A percentile compares a stretch with the other conserved stretches of the same genome.
phyloP scores from a whole-genome alignment of 768 basidiomycete genomes.

The Sarcomyxa edulis region DNA sequence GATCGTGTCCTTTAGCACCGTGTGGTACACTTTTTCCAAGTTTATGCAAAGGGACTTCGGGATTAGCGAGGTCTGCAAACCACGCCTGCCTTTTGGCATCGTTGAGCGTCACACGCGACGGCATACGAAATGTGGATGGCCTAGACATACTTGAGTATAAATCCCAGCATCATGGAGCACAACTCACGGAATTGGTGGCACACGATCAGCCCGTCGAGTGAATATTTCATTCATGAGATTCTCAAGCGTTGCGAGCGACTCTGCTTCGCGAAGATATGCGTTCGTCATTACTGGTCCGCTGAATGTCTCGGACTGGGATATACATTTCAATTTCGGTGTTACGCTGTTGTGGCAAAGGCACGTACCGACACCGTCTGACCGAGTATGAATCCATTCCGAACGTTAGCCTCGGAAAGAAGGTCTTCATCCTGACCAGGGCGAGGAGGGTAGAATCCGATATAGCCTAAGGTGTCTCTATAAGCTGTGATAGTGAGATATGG shows the following conservation, averaged over 20 bases:
- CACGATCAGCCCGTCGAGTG: slow-evolving; percentile 48
- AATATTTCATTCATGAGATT: slow-evolving; percentile 77
- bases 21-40: slow-evolving; percentile 84
- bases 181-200: slow-evolving; percentile 62
- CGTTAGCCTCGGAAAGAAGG: slow-evolving; percentile 52
- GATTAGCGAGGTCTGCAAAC: slow-evolving; percentile 80
- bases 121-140: slow-evolving; percentile 68
- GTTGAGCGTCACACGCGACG: slow-evolving; percentile 76
- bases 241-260: slow-evolving; percentile 57
- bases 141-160: slow-evolving; percentile 25
- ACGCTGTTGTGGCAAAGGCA: slow-evolving; percentile 4
- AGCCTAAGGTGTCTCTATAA: slow-evolving; percentile 32
- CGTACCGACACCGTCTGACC: slow-evolving; percentile 54
- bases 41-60: slow-evolving; percentile 74
- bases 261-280: slow-evolving; percentile 43
- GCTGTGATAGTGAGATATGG: background rate
- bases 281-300: slow-evolving; percentile 52
- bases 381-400: slow-evolving; percentile 62
- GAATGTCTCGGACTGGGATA: slow-evolving; percentile 55
- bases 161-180: background rate
- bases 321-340: background rate
- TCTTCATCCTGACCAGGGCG: slow-evolving; percentile 74
- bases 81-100: slow-evolving; percentile 76
- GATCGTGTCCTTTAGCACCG: slow-evolving; percentile 79
- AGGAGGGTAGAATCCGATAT: slow-evolving; percentile 73